Percentiles rank a stretch among this genome's conserved stretches.
Evolutionary conservation across 2,329 filamentous ascomycete genomes (phyloP).

Genomic region (Fusarium begoniae): DNA sequence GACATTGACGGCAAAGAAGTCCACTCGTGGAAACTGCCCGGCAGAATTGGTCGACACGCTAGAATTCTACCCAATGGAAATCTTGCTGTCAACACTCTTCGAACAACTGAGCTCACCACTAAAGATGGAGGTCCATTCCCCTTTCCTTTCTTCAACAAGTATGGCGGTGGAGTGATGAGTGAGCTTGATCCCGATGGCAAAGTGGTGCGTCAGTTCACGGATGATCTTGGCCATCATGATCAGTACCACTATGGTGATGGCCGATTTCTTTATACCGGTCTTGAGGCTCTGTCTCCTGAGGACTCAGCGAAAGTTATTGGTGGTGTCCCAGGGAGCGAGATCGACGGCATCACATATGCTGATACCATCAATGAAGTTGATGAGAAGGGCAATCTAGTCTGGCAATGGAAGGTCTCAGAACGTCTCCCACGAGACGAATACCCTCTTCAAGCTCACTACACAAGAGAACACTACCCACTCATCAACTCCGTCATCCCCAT

Average conservation of each 20-base stretch:
- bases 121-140: constrained; percentile 36
- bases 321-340: constrained; percentile 39
- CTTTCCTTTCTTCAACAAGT: constrained; percentile 46
- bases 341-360: constrained; percentile 42
- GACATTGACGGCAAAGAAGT: constrained; percentile 44
- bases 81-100: constrained; percentile 44
- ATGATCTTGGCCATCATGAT: constrained; percentile 43
- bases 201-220: constrained; percentile 40
- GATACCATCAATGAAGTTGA: constrained; percentile 46
- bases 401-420: constrained; percentile 46
- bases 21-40: constrained; percentile 44
- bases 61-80: constrained; percentile 43
- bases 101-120: constrained; percentile 18
- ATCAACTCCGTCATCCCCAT: constrained; percentile 45
- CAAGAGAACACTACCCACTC: constrained; percentile 44
- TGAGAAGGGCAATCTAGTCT: constrained; percentile 33
- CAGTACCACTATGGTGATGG: constrained; percentile 44
- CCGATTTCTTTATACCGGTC: constrained; percentile 39
- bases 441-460: constrained; percentile 44
- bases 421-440: constrained; percentile 39
- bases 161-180: constrained; percentile 44
- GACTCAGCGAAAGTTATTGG: constrained; percentile 43
- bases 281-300: constrained; percentile 40
- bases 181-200: constrained; percentile 41
- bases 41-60: constrained; percentile 42